phyloP scores from a whole-genome alignment of 306 rosid species.

The Luffa acutangula region DNA sequence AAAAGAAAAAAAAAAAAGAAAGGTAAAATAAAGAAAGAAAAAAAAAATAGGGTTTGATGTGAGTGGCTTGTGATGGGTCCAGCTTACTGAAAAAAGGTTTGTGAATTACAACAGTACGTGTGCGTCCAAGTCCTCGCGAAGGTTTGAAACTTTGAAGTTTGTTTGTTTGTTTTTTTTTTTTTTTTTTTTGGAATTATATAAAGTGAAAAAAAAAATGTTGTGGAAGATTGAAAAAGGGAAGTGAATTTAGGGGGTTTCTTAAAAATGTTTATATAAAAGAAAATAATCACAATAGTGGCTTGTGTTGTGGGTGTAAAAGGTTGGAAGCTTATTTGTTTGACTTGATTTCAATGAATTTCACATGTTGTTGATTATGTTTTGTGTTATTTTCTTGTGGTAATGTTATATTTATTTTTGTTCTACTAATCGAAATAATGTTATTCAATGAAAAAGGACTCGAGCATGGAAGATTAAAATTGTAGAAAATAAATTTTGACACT shows the following conservation, averaged over 20 bases:
- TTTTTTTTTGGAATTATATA: constrained; percentile 9
- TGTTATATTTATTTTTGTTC: too few relatives aligned
- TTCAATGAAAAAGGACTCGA: too few relatives aligned
- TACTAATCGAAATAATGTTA: too few relatives aligned
- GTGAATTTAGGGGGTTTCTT: too few relatives aligned
- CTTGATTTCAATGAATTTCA: not conserved
- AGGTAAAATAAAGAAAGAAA: not conserved
- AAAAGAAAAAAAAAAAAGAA: not conserved
- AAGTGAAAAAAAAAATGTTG: not conserved
- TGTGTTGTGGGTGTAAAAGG: too few relatives aligned
- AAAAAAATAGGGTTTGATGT: not conserved
- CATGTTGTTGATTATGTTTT: too few relatives aligned
- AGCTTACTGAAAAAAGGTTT: constrained; percentile 14
- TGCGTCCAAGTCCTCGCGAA: constrained; percentile 34
- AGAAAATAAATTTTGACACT: too few relatives aligned
- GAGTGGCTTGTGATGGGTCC: constrained; percentile 42
- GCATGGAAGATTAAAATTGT: too few relatives aligned
- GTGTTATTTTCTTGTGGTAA: too few relatives aligned
- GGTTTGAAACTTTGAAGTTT: not conserved
- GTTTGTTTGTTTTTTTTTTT: constrained; percentile 2
- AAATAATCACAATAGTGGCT: not conserved
- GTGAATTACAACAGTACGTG: constrained; percentile 21
- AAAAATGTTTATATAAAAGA: too few relatives aligned
- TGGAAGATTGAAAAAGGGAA: not conserved
- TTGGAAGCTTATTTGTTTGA: not conserved